These are phyloP conservation scores for Aureobasidium lini DNA, from an alignment of 2,329 filamentous ascomycete genomes.

Conservation along the genomic window DNA sequence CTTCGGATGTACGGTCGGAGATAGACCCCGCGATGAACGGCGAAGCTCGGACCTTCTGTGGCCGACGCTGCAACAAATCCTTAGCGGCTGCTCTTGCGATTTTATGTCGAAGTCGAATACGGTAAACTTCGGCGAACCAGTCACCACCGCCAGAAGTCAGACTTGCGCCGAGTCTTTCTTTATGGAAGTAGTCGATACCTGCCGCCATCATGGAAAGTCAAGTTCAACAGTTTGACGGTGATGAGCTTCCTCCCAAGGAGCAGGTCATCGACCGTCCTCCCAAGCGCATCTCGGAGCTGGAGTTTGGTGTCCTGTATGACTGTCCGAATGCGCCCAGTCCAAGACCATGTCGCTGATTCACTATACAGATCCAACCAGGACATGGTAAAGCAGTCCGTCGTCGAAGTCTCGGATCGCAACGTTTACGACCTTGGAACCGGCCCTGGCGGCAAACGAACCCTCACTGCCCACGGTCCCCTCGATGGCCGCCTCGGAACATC, in stretches of 20 bases:
- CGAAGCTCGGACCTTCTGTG: not conserved
- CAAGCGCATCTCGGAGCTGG: constrained; percentile 85
- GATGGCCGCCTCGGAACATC: constrained; percentile 85
- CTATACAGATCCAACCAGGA: constrained; percentile 70
- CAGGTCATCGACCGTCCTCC: constrained; percentile 84
- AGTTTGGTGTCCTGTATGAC: constrained; percentile 81
- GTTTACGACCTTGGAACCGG: constrained; percentile 73
- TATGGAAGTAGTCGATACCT: constrained; percentile 8
- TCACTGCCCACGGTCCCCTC: constrained; percentile 76
- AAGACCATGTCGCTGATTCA: not conserved
- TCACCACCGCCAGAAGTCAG: not conserved
- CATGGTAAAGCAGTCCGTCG: constrained; percentile 88
- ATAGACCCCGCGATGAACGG: not conserved
- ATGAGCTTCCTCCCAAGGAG: constrained; percentile 51
- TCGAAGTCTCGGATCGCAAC: constrained; percentile 89
- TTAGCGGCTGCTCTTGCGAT: not conserved
- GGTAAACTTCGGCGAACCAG: constrained; percentile 1
- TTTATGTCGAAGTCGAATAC: not conserved
- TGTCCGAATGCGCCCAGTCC: not conserved
- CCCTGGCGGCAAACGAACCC: constrained; percentile 52
- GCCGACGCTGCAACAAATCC: constrained; percentile 3
- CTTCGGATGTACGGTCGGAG: not conserved
- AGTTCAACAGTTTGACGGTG: not conserved
- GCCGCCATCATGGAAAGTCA: constrained; percentile 6
- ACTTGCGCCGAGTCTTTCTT: not conserved